Evolutionary conservation across 1,284 basidiomycete genomes (phyloP).

Genomic region (Fomitopsis palustris): DNA sequence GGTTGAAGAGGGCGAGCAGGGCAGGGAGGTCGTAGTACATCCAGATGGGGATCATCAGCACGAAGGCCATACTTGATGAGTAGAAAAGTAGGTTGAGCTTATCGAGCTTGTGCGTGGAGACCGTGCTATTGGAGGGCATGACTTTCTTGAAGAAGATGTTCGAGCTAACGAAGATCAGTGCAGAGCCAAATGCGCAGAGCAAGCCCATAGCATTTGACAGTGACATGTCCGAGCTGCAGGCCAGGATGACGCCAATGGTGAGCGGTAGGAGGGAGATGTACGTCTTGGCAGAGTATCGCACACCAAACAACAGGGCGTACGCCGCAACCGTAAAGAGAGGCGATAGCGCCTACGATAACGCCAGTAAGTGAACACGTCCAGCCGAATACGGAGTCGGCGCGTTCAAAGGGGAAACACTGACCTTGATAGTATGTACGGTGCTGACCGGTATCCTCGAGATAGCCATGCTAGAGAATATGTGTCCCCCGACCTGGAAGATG

Average conservation of each 20-base stretch:
- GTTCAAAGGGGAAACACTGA: conserved; percentile 31
- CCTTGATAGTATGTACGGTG: conserved; percentile 99
- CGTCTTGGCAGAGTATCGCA: conserved; percentile 88
- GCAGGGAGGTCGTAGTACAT: conserved; percentile 78
- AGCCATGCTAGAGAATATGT: conserved; percentile 95
- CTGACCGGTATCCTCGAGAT: conserved; percentile 95
- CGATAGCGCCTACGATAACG: conserved; percentile 74
- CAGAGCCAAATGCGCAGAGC: conserved; percentile 90
- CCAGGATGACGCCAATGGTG: conserved; percentile 96
- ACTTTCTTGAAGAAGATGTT: conserved; percentile 99
- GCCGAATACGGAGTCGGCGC: too few relatives aligned
- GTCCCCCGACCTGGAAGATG: conserved; percentile 93
- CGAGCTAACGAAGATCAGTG: conserved; percentile 94
- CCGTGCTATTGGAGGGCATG: conserved; percentile 66
- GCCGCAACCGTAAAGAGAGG: conserved; percentile 96
- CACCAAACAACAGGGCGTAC: conserved; percentile 89
- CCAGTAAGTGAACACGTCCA: not conserved
- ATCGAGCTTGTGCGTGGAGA: conserved; percentile 79
- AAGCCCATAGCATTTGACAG: conserved; percentile 82
- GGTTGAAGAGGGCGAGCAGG: conserved; percentile 45
- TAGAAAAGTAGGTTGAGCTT: conserved; percentile 97
- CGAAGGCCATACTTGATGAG: conserved; percentile 91
- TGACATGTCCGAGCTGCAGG: conserved; percentile 90
- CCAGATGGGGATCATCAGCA: conserved; percentile 96
- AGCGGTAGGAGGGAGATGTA: conserved; percentile 95